phyloP scores from a whole-genome alignment of 78 protist genomes.

The Guillardia theta region DNA sequence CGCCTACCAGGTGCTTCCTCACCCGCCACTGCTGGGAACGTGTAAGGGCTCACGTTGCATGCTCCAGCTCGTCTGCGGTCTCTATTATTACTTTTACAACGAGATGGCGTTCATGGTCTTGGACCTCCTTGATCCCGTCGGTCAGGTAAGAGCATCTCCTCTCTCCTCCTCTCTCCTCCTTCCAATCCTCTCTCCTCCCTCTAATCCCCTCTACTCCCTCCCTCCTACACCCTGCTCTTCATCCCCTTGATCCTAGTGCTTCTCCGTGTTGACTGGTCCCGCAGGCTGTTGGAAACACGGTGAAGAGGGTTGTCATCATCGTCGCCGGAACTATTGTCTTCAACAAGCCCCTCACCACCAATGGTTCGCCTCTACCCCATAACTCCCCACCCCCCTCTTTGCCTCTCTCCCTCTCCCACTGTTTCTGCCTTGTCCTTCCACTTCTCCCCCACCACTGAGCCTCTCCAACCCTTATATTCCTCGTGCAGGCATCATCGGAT shows the following conservation, averaged over 20 bases:
- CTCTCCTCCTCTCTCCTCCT: background rate
- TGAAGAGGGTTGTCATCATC: background rate
- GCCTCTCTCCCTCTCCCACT: background rate
- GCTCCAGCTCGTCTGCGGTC: constrained; percentile 8
- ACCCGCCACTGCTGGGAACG: too few relatives aligned
- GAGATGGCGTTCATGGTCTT: constrained; percentile 20
- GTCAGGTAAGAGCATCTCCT: background rate
- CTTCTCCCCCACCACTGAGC: background rate
- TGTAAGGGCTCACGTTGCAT: too few relatives aligned
- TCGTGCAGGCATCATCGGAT: constrained; percentile 8
- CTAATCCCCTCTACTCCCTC: background rate
- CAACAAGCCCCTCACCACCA: constrained; percentile 1
- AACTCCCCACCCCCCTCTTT: background rate
- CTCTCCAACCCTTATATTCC: background rate
- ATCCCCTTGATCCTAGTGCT: background rate
- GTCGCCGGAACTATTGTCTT: constrained; percentile 1
- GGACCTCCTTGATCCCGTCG: constrained; percentile 19
- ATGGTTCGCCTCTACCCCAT: background rate
- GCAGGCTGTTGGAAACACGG: constrained; percentile 22
- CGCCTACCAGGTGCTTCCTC: too few relatives aligned
- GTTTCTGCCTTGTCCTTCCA: background rate
- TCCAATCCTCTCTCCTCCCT: background rate
- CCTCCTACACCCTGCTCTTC: background rate
- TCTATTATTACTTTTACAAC: background rate
- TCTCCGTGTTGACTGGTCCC: background rate